Evolutionary conservation across 768 basidiomycete genomes (phyloP), one percentile per base, ranked within the genome.

Genomic region (Mrakia gelida): DNA sequence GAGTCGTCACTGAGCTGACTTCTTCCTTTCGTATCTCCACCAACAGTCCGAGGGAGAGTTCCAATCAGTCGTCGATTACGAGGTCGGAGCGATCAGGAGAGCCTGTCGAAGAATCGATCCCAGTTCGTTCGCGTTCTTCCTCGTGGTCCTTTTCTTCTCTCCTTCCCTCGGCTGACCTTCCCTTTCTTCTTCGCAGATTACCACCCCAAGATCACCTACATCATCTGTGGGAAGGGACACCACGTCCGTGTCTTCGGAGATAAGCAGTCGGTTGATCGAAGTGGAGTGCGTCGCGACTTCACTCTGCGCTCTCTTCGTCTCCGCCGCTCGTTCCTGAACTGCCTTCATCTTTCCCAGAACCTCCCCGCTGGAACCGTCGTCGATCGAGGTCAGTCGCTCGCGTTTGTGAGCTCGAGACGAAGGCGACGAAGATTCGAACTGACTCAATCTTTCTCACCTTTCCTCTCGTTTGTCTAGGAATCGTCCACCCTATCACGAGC

Each of bases 11-110:
- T 65, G 59, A 59, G n/a, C n/a, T 26, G 6, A 13, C 10, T 7
- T 15, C 28, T 63, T 28, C 10, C 26, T 16, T 52, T 52, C 49
- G 9, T 16, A 2, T 45, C 15, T 13, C 21, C 23, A 1, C 1
- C 83, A 83, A 71, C 81, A 84, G 41, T 71, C 65, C 3, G 82
- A 84, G 75, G 84, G 83, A 10, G 83, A 84, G 73, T 85, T 83
- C 75, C 83, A 83, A 38, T 80, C 81, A 30, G 82, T 81, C 32
- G 80, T 85, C 28, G 68, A 80, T 26, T 79, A 82, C 75, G 84
- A 85, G 80, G 81, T 83, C 72, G 73, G 79, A 16, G 84, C 83
- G 1, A 82, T 84, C 32, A 71, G 81, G 11, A 67, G 79, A 23
- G 84, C 84, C 11, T 83, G 82, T 52, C 30, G 68, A 15, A 54